These are phyloP conservation scores for Pleodorina starrii DNA, from an alignment of 139 green algal genomes.

Conservation along the genomic window DNA sequence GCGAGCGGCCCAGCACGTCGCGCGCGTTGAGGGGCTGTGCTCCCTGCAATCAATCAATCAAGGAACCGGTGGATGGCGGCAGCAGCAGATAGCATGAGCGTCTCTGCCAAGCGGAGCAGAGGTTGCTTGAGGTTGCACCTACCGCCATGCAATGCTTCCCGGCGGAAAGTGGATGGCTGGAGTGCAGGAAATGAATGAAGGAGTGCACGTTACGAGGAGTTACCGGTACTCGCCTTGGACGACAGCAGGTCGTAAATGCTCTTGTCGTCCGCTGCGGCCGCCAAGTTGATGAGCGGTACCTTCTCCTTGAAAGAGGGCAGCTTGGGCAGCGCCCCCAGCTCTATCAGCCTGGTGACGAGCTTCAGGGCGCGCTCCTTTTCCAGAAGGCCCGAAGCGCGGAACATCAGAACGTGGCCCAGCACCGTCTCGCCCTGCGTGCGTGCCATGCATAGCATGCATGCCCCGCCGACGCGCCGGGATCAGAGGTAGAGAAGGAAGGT, in stretches of 20 bases:
- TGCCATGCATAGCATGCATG: too few species aligned
- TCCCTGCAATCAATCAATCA: too few species aligned
- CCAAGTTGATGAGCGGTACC: slow-evolving; percentile 28
- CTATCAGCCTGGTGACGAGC: slow-evolving; percentile 21
- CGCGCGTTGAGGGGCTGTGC: neutral
- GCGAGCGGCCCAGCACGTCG: slow-evolving; percentile 42
- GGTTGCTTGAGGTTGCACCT: too few species aligned
- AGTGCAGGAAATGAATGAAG: too few species aligned
- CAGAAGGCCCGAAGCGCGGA: slow-evolving; percentile 15
- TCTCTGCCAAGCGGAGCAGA: too few species aligned
- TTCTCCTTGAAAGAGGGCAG: slow-evolving; percentile 39
- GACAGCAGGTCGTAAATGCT: slow-evolving; percentile 4
- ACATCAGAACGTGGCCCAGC: slow-evolving; percentile 56
- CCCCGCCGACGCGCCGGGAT: too few species aligned
- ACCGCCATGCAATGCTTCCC: too few species aligned
- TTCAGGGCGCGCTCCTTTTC: neutral
- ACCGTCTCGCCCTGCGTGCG: slow-evolving; percentile 54
- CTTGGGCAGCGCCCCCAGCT: slow-evolving; percentile 4
- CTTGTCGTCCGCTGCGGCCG: slow-evolving; percentile 9
- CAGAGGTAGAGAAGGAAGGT: too few species aligned
- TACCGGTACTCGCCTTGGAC: neutral
- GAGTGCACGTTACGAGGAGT: too few species aligned
- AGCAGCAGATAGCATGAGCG: too few species aligned
- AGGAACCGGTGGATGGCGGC: too few species aligned
- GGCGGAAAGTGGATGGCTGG: too few species aligned